These are phyloP conservation scores for Dentipellis fragilis DNA, from an alignment of 768 basidiomycete genomes.

Conservation along the genomic window DNA sequence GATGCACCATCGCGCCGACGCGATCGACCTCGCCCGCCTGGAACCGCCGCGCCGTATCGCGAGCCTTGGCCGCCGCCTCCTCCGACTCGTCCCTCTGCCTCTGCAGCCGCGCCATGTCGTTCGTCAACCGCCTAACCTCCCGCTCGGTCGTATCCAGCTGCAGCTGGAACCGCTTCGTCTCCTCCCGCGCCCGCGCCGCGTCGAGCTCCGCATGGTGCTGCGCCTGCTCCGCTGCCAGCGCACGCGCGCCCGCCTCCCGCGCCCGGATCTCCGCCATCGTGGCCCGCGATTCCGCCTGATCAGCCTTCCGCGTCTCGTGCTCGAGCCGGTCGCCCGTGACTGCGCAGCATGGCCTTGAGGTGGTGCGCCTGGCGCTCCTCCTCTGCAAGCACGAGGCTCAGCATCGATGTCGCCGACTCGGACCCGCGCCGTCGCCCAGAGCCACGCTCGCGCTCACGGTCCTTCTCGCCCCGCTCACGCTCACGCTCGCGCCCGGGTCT, in stretches of 20 bases:
- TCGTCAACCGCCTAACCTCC: conserved; percentile 9
- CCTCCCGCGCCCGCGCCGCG: conserved; percentile 12
- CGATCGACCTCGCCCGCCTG: conserved; percentile 50
- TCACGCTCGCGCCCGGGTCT: neutral
- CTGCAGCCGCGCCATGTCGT: conserved; percentile 8
- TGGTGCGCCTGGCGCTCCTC: conserved; percentile 14
- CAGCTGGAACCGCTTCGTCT: conserved; percentile 13
- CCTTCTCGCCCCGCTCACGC: conserved; percentile 5
- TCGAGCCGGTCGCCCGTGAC: conserved; percentile 12
- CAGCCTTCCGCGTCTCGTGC: conserved; percentile 9
- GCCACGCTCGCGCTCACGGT: conserved; percentile 8
- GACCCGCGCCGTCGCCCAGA: conserved; percentile 6
- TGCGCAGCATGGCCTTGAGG: conserved; percentile 11
- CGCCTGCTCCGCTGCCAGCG: conserved; percentile 7
- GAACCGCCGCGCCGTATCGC: conserved; percentile 11
- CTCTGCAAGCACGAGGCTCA: conserved; percentile 14
- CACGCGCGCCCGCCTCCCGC: conserved; percentile 7
- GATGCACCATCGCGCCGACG: conserved; percentile 89
- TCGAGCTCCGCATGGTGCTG: conserved; percentile 11
- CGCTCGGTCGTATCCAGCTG: conserved; percentile 13
- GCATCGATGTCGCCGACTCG: conserved; percentile 7
- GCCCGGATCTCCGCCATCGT: conserved; percentile 10
- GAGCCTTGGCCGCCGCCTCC: conserved; percentile 11
- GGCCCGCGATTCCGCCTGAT: conserved; percentile 12
- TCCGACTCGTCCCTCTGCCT: conserved; percentile 14